phyloP scores from a whole-genome alignment of 2,329 filamentous ascomycete species.

The Emydomyces testavorans region DNA sequence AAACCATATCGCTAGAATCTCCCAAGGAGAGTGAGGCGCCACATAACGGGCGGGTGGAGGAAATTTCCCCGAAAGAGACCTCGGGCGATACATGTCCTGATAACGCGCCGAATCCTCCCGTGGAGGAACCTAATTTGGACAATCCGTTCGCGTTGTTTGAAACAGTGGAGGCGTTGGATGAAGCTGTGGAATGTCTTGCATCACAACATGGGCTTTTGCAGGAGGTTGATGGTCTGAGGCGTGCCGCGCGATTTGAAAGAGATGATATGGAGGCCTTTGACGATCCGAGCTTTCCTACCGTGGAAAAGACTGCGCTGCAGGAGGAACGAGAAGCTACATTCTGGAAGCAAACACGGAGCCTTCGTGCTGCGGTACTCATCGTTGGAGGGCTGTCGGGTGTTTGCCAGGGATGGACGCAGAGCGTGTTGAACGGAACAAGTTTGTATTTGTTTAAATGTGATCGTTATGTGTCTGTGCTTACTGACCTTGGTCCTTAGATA shows the following conservation, averaged over 20 bases:
- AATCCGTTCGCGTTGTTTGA: constrained; percentile 10
- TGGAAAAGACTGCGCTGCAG: constrained; percentile 1
- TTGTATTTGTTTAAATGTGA: not conserved
- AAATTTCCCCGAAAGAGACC: not conserved
- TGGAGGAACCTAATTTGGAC: constrained; percentile 9
- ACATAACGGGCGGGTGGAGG: not conserved
- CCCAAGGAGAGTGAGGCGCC: not conserved
- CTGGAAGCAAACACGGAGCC: constrained; percentile 10
- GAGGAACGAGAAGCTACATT: constrained; percentile 5
- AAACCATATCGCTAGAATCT: not conserved
- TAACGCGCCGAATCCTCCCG: not conserved
- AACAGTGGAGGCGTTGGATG: constrained; percentile 3
- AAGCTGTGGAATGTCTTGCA: constrained; percentile 4
- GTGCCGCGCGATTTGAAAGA: constrained; percentile 5
- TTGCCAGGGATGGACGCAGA: constrained; percentile 11
- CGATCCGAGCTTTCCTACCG: constrained; percentile 1
- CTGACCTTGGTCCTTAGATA: not conserved
- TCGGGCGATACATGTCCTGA: not conserved
- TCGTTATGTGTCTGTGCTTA: not conserved
- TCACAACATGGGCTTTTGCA: constrained; percentile 2
- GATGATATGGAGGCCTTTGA: constrained; percentile 9
- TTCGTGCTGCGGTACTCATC: constrained; percentile 3
- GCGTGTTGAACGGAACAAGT: constrained; percentile 9
- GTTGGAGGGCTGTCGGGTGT: constrained; percentile 9
- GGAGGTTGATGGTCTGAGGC: constrained; percentile 5